Base-by-base conservation (phyloP, 139 green algal genomes). In the Raphidocelis subcapitata region DNA sequence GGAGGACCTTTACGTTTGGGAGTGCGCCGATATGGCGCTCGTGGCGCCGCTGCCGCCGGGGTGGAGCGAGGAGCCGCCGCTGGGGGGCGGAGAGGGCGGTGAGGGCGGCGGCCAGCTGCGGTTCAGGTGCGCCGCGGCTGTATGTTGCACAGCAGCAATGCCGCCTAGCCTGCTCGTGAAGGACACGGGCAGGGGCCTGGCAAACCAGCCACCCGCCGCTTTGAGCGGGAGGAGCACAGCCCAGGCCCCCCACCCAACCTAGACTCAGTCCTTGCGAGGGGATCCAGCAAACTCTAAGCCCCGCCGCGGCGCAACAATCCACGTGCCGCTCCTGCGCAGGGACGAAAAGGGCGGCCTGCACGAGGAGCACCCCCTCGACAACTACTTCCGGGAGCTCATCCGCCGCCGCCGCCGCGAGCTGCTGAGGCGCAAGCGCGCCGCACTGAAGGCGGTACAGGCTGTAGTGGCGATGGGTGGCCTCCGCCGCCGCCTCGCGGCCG, bases 381-480 rank as follows among this genome's bases (percentile, higher is more conserved):
- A 69, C 1, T 93, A 92, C 81, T 93, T 92, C 68, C 47, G 74
- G 20, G 88, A 93, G 72, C 77, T 93, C 28, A 52, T 84, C 1
- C 59, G 85, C 46, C 47, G 85, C 5, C 52, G 85, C 24, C 74
- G 85, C 8, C 67, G 57, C 12, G 82, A 87, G 70, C 69, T 87
- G 62, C 41, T 70, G 29, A 51, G 80, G n/a, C 47, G 60, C 10
- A 74, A 70, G 33, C 57, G 59, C 23, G 66, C 59, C 5, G 60
- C 74, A 20, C 31, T 81, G 5, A 69, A 76, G 55, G 60, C 63
- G 69, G 36, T 76, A 46, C 70, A 76, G 61, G 70, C 65, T 8
- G 41, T 49, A 8, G 41, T 49, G 41, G 41, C 41, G 41, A 49
- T 49, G 41, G 41, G 41, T 12, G 41, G 41, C 41, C 41, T 49